phyloP scores from a whole-genome alignment of 208 protist genomes.

The Vickermania ingenoplastis region DNA sequence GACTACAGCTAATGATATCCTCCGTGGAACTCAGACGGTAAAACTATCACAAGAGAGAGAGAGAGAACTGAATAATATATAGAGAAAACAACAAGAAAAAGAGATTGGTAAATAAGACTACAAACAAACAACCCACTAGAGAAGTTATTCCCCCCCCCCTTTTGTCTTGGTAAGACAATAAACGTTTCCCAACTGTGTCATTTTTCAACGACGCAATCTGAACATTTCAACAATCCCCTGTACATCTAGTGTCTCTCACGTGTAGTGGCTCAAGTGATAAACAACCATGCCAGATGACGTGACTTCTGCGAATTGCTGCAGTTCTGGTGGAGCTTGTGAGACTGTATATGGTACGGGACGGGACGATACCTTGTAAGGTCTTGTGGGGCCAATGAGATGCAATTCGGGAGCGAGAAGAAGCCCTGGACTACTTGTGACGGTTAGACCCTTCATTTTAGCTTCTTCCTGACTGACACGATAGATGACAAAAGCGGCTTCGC shows the following conservation, averaged over 20 bases:
- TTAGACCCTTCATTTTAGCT: conserved; percentile 33
- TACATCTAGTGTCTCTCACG: no score
- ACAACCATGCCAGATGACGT: conserved; percentile 61
- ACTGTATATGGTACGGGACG: conserved; percentile 65
- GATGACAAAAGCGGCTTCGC: conserved; percentile 61
- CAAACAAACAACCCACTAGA: no score
- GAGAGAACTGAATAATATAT: conserved; percentile 7
- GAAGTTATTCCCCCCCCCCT: no score
- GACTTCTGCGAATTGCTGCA: conserved; percentile 31
- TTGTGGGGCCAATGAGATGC: conserved; percentile 30
- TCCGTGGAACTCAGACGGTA: background rate
- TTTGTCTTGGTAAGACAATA: no score
- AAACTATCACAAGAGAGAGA: conserved; percentile 3
- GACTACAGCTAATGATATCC: background rate
- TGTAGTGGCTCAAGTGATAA: conserved; percentile 42
- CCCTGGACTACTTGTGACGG: conserved; percentile 40
- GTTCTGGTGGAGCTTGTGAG: conserved; percentile 5
- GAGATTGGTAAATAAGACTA: background rate
- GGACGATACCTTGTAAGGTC: conserved; percentile 38
- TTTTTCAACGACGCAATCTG: no score
- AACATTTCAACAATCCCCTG: no score
- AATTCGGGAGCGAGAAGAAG: conserved; percentile 66
- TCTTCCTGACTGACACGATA: conserved; percentile 50
- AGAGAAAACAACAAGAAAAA: conserved; percentile 6
- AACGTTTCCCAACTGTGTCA: no score